These are phyloP conservation scores for Candida peoriensis DNA, from an alignment of 805 yeast species.

Conservation along the genomic window DNA sequence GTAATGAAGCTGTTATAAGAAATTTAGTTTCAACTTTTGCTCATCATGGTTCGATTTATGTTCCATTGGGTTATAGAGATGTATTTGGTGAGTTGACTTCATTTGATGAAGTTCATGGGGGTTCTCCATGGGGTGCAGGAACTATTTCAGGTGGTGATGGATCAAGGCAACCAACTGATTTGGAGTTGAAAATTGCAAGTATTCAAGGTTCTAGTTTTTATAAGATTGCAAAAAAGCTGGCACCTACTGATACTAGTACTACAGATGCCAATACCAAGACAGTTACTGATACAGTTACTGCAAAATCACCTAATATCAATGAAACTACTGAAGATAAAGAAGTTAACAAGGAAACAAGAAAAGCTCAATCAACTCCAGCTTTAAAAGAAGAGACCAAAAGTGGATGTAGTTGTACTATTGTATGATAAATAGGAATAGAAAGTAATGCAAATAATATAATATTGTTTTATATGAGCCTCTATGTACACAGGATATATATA, in stretches of 20 bases:
- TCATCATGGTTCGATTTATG: slow-evolving; percentile 74
- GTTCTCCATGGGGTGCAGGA: slow-evolving; percentile 88
- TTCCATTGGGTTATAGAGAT: slow-evolving; percentile 70
- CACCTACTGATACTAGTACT: slow-evolving; percentile 2
- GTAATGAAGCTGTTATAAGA: slow-evolving; percentile 69
- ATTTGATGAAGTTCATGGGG: slow-evolving; percentile 70
- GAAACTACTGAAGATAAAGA: slow-evolving; percentile 8
- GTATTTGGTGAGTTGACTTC: slow-evolving; percentile 51
- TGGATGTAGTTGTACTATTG: slow-evolving; percentile 13
- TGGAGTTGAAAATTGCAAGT: slow-evolving; percentile 60
- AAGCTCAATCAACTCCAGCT: slow-evolving; percentile 14
- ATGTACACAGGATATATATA: slow-evolving; percentile 2
- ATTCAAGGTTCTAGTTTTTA: slow-evolving; percentile 67
- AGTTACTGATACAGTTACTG: slow-evolving; percentile 6
- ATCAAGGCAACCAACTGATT: slow-evolving; percentile 56
- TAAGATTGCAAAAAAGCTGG: slow-evolving; percentile 34
- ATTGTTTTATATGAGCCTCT: too few relatives aligned
- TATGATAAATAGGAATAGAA: too few relatives aligned
- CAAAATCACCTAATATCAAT: slow-evolving; percentile 8
- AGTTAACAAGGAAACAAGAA: slow-evolving; percentile 15
- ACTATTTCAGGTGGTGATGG: slow-evolving; percentile 73
- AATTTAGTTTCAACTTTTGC: slow-evolving; percentile 52
- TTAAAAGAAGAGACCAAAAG: slow-evolving; percentile 20
- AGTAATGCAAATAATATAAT: too few relatives aligned
- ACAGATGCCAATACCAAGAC: slow-evolving; percentile 2